Evolutionary conservation across 768 basidiomycete genomes (phyloP), one percentile per base, ranked within the genome.

Genomic region (Mycena crocata): DNA sequence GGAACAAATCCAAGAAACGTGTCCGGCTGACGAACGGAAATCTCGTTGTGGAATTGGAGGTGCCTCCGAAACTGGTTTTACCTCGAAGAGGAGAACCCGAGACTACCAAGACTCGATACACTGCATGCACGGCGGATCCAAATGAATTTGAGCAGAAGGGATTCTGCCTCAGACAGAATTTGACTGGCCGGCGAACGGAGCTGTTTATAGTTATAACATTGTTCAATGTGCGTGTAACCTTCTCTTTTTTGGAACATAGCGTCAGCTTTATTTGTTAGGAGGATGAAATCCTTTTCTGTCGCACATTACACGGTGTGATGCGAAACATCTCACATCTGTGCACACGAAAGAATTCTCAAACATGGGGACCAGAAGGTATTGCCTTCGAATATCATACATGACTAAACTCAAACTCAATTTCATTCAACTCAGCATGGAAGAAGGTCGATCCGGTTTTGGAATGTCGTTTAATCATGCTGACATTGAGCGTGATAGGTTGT

Each of bases 291-390:
- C 81, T 98, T 13, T 96, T 99, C 78, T 94, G 93, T 77, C 83
- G 97, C 62, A 98, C 97, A 10, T 83, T 99, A 79, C 93, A 96
- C 76, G 97, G 97, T 30, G 95, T 99, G 15, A 98, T 98, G 94
- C 87, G 86, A 48, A 94, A 93, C 73, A 93, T 93, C 49, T 84
- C 90, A 8, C 91, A 93, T 77, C 81, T 93, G 23, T 94, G 93
- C 74, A 88, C 93, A 24, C 88, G 97, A 32, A 94, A 93, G 74
- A 92, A 92, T 65, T 95, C 93, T 13, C 93, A 94, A 72, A 98
- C 95, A 6, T 99, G 97, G 97, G 97, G 97, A 3, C 88, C 89
- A 5, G 95, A 97, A 48, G n/a, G n/a, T n/a, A n/a, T n/a, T n/a
- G n/a, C n/a, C n/a, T n/a, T n/a, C n/a, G n/a, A n/a, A n/a, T n/a